A percentile compares a stretch with the other conserved stretches of the same genome.
Conservation (phyloP, 208 protist genomes). For the Endotrypanum monterogeii region DNA sequence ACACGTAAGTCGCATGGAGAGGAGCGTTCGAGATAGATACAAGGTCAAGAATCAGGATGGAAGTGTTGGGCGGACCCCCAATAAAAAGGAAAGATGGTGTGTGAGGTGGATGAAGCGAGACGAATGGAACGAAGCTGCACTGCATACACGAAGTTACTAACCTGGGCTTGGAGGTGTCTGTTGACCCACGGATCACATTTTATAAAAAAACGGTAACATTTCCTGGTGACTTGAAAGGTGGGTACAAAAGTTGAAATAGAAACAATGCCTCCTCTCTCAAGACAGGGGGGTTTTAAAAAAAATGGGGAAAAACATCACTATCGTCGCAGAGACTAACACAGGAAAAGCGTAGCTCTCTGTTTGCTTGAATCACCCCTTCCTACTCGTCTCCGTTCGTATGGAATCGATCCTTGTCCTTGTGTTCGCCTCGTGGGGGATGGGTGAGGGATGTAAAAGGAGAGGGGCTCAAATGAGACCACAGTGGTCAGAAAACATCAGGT, state of each 20-base stretch:
- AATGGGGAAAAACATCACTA: not conserved
- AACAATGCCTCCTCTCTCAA: no score
- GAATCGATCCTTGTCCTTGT: not conserved
- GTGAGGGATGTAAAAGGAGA: no score
- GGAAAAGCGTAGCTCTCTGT: no score
- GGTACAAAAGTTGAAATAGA: not conserved
- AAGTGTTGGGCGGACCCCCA: no score
- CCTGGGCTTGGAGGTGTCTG: not conserved
- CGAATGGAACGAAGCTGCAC: no score
- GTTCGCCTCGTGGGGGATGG: not conserved
- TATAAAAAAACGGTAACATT: not conserved
- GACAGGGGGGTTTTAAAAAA: no score
- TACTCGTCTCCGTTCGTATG: not conserved
- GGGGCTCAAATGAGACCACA: no score
- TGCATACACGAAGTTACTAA: no score
- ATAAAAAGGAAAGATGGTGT: not conserved
- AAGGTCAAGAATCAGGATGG: not conserved
- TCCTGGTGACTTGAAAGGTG: not conserved
- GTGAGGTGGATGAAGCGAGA: no score
- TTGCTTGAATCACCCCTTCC: not conserved
- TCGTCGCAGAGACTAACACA: not conserved
- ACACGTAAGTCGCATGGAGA: not conserved
- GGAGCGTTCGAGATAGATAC: not conserved
- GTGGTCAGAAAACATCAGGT: not conserved
- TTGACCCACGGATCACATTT: not conserved